phyloP scores from a whole-genome alignment of 352 stramenopile genomes.

The Globisporangium takayamanum region DNA sequence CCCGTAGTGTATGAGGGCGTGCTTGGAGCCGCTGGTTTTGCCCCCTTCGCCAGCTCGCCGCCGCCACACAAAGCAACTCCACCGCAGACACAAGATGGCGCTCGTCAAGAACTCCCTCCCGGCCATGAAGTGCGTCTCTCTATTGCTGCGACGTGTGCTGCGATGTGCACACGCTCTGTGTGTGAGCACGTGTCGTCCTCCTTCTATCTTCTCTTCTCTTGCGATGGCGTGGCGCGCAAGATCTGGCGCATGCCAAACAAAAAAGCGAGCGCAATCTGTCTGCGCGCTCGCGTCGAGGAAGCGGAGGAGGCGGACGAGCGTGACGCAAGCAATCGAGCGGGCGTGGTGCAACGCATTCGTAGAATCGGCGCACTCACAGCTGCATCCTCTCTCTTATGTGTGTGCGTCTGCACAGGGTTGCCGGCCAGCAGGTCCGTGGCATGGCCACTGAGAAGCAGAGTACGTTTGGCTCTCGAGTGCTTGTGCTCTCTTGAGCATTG shows the following conservation, averaged over 20 bases:
- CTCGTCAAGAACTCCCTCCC: conserved; percentile 44
- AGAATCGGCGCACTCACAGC: not conserved
- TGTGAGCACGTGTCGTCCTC: not conserved
- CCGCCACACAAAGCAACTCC: conserved; percentile 13
- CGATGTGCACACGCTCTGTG: not conserved
- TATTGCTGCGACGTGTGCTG: not conserved
- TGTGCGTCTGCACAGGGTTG: conserved; percentile 30
- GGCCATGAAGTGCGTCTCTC: conserved; percentile 41
- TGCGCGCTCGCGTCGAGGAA: too few species aligned
- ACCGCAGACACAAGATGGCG: conserved; percentile 32
- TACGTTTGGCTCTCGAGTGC: conserved; percentile 31
- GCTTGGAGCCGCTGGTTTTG: conserved; percentile 1
- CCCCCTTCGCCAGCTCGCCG: conserved; percentile 5
- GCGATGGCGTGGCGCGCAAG: not conserved
- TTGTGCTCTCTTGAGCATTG: not conserved
- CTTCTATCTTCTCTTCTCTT: not conserved
- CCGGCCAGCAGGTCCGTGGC: conserved; percentile 81
- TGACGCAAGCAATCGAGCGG: not conserved
- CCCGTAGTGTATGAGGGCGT: not conserved
- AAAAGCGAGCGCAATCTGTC: too few species aligned
- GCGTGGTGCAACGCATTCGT: not conserved
- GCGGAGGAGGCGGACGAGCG: too few species aligned
- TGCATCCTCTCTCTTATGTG: not conserved
- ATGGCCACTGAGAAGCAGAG: conserved; percentile 99
- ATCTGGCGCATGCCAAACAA: too few species aligned